phyloP scores from a whole-genome alignment of 306 rosid species.

The Begonia peltatifolia region DNA sequence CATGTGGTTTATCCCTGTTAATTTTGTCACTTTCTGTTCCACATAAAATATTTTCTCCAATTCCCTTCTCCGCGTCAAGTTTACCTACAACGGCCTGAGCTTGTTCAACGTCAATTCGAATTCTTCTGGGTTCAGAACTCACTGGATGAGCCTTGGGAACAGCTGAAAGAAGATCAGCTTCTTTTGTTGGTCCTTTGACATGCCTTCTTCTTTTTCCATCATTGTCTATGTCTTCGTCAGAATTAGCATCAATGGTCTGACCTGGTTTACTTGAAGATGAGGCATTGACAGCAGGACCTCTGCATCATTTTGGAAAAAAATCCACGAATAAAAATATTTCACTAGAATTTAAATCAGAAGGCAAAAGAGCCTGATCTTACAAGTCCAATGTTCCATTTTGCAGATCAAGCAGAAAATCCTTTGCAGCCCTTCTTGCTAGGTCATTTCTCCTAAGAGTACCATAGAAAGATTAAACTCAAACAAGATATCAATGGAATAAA shows the following conservation, averaged over 20 bases:
- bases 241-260: slow-evolving; percentile 67
- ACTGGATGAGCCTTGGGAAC: slow-evolving; percentile 80
- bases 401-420: slow-evolving; percentile 76
- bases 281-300: slow-evolving; percentile 70
- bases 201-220: slow-evolving; percentile 61
- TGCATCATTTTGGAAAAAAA: slow-evolving; percentile 14
- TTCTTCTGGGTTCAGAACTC: slow-evolving; percentile 70
- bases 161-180: slow-evolving; percentile 54
- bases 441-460: slow-evolving; percentile 76
- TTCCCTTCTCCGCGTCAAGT: slow-evolving; percentile 79
- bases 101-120: slow-evolving; percentile 71
- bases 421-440: slow-evolving; percentile 64
- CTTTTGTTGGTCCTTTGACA: slow-evolving; percentile 58
- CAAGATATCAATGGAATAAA: background rate
- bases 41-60: slow-evolving; percentile 66
- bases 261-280: slow-evolving; percentile 55
- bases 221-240: slow-evolving; percentile 75
- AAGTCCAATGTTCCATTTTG: slow-evolving; percentile 76
- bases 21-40: slow-evolving; percentile 51
- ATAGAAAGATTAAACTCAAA: slow-evolving; percentile 1
- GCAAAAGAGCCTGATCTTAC: slow-evolving; percentile 32
- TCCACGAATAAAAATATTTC: too few relatives aligned
- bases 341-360: too few relatives aligned
- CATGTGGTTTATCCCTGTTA: slow-evolving; percentile 47
- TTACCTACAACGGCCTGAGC: slow-evolving; percentile 73